These are phyloP conservation scores for Grammothele lineata DNA, from an alignment of 768 basidiomycete genomes.

Conservation along the genomic window DNA sequence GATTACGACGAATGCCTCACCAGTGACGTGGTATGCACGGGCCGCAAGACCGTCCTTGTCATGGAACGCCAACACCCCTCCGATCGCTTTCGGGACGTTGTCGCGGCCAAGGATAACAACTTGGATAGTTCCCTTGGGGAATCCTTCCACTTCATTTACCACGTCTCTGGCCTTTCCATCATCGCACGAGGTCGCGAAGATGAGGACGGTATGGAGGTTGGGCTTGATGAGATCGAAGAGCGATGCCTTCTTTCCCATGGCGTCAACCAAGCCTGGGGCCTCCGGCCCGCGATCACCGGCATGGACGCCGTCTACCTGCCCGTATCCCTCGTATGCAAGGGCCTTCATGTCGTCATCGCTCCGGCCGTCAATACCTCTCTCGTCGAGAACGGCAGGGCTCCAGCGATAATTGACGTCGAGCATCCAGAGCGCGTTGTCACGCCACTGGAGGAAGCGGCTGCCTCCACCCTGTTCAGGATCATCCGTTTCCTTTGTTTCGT, in stretches of 20 bases:
- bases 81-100: not conserved
- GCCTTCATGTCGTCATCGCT: constrained; percentile 17
- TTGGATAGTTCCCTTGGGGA: constrained; percentile 1
- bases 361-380: constrained; percentile 12
- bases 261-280: constrained; percentile 28
- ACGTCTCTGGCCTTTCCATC: not conserved
- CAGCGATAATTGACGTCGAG: constrained; percentile 52
- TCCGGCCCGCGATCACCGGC: constrained; percentile 48
- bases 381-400: constrained; percentile 45
- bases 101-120: not conserved
- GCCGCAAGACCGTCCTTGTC: constrained; percentile 12
- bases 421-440: constrained; percentile 28
- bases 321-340: constrained; percentile 13
- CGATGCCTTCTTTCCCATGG: constrained; percentile 4
- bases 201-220: constrained; percentile 26
- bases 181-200: constrained; percentile 23
- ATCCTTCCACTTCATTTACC: not conserved
- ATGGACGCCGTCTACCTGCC: constrained; percentile 16
- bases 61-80: not conserved
- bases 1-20: not conserved
- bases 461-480: too few relatives aligned
- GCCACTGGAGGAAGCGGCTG: not conserved
- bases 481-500: not conserved
- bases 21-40: constrained; percentile 1
- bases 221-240: constrained; percentile 28